A percentile compares a stretch with the other conserved stretches of the same genome.
Conservation (phyloP, 2,329 filamentous ascomycete species). For the Nemania diffusa region DNA sequence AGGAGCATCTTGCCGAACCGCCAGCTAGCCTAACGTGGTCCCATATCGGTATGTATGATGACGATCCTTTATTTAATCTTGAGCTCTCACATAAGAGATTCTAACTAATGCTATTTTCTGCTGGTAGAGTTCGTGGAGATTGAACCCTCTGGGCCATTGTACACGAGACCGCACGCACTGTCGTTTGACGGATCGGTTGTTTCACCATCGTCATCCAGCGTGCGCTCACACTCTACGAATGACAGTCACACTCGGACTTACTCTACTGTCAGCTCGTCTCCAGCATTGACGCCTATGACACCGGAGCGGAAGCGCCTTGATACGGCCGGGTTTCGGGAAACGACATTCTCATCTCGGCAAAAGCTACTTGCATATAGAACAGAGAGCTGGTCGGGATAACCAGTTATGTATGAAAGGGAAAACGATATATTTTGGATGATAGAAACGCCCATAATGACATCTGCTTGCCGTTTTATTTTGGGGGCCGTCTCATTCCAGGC, state of each 20-base stretch:
- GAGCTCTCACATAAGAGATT: not conserved
- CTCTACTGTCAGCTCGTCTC: conserved; percentile 40
- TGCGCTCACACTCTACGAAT: conserved; percentile 36
- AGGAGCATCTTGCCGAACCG: conserved; percentile 38
- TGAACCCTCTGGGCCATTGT: conserved; percentile 40
- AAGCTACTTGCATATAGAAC: conserved; percentile 34
- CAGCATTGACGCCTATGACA: conserved; percentile 31
- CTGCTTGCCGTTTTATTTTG: not conserved
- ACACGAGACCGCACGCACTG: conserved; percentile 30
- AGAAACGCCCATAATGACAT: conserved; percentile 25
- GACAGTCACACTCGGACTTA: conserved; percentile 35
- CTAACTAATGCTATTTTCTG: conserved; percentile 7
- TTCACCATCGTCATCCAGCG: conserved; percentile 42
- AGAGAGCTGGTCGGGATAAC: conserved; percentile 34
- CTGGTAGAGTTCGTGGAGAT: conserved; percentile 40
- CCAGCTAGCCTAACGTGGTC: conserved; percentile 39
- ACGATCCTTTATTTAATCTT: not conserved
- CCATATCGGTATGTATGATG: conserved; percentile 35
- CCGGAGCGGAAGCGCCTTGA: conserved; percentile 38
- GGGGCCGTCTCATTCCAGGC: not conserved
- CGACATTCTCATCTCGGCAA: conserved; percentile 43
- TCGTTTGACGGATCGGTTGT: conserved; percentile 33
- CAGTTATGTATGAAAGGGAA: not conserved
- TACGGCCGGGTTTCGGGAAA: conserved; percentile 40
- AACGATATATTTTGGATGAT: conserved; percentile 18